Conservation (phyloP, 2,329 filamentous ascomycete species). For the Penicillium sp. region DNA sequence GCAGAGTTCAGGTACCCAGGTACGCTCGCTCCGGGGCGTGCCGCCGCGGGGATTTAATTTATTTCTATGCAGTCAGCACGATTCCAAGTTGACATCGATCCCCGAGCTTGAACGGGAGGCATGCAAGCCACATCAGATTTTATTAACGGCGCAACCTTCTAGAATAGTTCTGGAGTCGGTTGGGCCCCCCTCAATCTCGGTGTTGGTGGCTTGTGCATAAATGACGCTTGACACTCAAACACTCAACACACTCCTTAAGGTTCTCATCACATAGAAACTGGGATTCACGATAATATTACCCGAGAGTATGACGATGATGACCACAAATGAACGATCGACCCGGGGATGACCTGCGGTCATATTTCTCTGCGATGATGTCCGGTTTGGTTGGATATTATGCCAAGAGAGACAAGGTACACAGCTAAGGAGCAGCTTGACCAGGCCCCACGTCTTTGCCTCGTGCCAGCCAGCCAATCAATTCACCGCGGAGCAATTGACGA, state of each 20-base stretch:
- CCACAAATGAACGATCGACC: neutral
- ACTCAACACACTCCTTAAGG: neutral
- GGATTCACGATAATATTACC: slow-evolving; percentile 11
- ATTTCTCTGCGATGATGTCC: slow-evolving; percentile 10
- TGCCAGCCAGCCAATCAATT: slow-evolving; percentile 6
- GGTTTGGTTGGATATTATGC: slow-evolving; percentile 22
- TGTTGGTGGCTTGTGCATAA: slow-evolving; percentile 13
- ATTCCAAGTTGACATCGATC: slow-evolving; percentile 12
- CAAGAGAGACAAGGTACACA: slow-evolving; percentile 6
- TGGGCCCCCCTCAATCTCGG: slow-evolving; percentile 6
- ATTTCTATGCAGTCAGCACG: slow-evolving; percentile 16
- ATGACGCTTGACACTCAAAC: neutral
- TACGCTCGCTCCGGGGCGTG: neutral
- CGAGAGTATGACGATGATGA: neutral
- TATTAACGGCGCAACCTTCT: slow-evolving; percentile 25
- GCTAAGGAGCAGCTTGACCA: neutral
- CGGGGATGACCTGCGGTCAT: neutral
- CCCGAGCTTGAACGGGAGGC: slow-evolving; percentile 6
- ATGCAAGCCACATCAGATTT: slow-evolving; percentile 19
- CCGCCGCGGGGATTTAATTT: slow-evolving; percentile 5
- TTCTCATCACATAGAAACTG: too few relatives aligned
- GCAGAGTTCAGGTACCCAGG: neutral
- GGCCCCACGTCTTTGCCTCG: slow-evolving; percentile 4
- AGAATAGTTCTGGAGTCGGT: slow-evolving; percentile 23
- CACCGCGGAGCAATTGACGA: neutral